A percentile compares a stretch with the other conserved stretches of the same genome.
These are phyloP conservation scores for Backusella sp. DNA, from an alignment of 192 early-diverging fungal genomes.

Conservation along the genomic window DNA sequence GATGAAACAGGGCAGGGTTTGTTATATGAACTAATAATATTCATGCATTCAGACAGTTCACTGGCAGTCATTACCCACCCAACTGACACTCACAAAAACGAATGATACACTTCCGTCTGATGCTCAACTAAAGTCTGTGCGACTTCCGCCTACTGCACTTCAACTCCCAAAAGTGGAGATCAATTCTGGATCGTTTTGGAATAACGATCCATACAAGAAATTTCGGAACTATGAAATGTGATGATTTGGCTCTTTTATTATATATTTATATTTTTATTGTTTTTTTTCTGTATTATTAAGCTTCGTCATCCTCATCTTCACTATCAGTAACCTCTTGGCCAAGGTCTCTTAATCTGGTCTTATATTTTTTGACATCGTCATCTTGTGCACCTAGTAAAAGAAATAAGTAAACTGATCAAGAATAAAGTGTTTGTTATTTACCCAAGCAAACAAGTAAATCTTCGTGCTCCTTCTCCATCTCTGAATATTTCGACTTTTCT, in stretches of 20 bases:
- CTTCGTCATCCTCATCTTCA: constrained; percentile 39
- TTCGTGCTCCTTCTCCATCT: constrained; percentile 47
- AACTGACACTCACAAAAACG: constrained; percentile 4
- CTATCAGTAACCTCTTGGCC: constrained; percentile 37
- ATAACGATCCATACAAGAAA: constrained; percentile 17
- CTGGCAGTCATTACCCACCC: constrained; percentile 31
- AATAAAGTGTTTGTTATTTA: constrained; percentile 46
- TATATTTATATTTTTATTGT: constrained; percentile 4
- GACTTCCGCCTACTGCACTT: not conserved
- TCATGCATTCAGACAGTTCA: constrained; percentile 23
- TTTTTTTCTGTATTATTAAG: constrained; percentile 14
- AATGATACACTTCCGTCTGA: not conserved
- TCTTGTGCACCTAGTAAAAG: constrained; percentile 39
- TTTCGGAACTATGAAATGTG: constrained; percentile 25
- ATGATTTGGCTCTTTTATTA: not conserved
- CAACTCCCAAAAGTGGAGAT: constrained; percentile 10
- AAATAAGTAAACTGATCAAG: not conserved
- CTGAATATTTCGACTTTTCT: constrained; percentile 32
- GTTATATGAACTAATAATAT: not conserved
- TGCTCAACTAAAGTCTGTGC: constrained; percentile 5
- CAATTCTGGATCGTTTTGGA: constrained; percentile 15
- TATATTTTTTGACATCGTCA: constrained; percentile 33
- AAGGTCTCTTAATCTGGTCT: constrained; percentile 27
- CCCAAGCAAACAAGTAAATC: constrained; percentile 41
- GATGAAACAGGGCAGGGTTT: not conserved